Base-by-base conservation (phyloP, 257 asterid species). In the Scutellaria minor region DNA sequence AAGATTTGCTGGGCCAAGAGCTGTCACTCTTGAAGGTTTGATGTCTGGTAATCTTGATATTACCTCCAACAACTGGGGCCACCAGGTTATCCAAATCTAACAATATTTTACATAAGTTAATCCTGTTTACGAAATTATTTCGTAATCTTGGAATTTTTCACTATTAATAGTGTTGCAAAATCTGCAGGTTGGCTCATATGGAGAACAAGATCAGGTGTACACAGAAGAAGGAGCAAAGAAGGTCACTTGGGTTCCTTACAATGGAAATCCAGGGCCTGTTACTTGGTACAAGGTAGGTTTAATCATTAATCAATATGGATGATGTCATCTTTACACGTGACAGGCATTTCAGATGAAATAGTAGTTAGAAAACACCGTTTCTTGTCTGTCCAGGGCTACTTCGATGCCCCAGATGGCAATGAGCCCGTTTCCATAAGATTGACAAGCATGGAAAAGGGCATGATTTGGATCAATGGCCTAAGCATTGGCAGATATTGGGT, bases 211-310 rank as follows among this genome's bases (percentile, higher is more conserved):
- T 50, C 73, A 84, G 54, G 1, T 85, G 5, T 87, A 31, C 83
- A 86, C 91, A 0, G 90, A 87, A 62, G 92, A 83, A 61, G 99
- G 98, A 12, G 67, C 86, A 4, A 69, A 75, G 66, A 88, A 90
- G 64, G 90, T 82, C 6, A 41, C 69, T 0, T 95, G 99, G 99
- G 52, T 9, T 31, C 72, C 87, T 3, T 66, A 35, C 2, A 10
- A 48, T 18, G 69, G 67, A 18, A 45, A 64, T n/a, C 81, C 81
- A 7, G 78, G 83, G n/a, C 85, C 93, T 7, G n/a, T 88, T 20
- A 87, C 99, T 20, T 95, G 99, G 99, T 95, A 88, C 85, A 95
- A 90, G 96, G 99, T 94, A 85, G 96, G 99, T 94, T 84, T 4
- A 31, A 31, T 31, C 37, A 31, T 31, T 31, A 31, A 31, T 31